Evolutionary conservation across 73 alveolate genomes (phyloP).

Genomic region (Symbiodinium pilosum): DNA sequence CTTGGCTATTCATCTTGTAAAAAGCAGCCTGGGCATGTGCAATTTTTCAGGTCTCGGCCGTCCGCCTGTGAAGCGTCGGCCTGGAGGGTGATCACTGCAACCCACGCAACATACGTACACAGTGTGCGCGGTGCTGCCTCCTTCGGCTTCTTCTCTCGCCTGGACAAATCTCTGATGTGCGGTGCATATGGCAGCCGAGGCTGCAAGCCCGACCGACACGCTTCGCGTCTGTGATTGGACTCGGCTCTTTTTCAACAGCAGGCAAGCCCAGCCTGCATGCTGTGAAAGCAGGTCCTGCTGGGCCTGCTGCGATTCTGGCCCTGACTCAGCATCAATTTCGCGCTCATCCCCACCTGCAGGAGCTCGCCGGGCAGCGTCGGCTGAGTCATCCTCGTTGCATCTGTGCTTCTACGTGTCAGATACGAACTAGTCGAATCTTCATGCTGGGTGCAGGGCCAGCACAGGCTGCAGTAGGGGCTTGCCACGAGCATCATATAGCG

Average conservation of each 20-base stretch:
- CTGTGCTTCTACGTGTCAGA: too few relatives aligned
- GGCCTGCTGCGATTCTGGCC: neutral
- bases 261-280: neutral
- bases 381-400: neutral
- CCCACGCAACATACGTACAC: neutral
- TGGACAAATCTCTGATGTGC: neutral
- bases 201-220: too few relatives aligned
- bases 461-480: slow-evolving; percentile 62
- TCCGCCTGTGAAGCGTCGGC: neutral
- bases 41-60: neutral
- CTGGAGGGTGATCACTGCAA: neutral
- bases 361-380: neutral
- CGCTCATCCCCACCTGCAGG: slow-evolving; percentile 20
- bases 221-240: too few relatives aligned
- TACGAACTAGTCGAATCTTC: too few relatives aligned
- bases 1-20: too few relatives aligned
- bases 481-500: slow-evolving; percentile 71
- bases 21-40: too few relatives aligned
- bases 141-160: slow-evolving; percentile 87
- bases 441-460: neutral
- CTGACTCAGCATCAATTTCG: neutral
- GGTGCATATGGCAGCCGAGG: neutral
- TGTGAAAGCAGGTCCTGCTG: slow-evolving; percentile 2
- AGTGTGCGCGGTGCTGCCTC: neutral
- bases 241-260: too few relatives aligned